Base-by-base conservation (phyloP, 495 filamentous ascomycete species). In the Trichoderma parareesei region DNA sequence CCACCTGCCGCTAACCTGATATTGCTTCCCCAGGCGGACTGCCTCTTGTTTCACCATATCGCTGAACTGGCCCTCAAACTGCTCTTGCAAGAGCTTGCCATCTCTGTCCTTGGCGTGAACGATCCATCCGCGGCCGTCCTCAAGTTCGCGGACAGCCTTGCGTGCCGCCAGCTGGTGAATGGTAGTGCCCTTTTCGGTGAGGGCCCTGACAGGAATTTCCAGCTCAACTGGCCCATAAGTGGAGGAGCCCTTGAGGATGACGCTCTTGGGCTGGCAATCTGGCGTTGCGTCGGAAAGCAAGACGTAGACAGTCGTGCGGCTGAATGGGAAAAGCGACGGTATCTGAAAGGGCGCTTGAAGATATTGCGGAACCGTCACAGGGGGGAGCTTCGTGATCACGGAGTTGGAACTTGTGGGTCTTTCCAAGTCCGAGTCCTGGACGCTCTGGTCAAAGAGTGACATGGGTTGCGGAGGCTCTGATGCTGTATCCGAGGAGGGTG, bases 111-210 rank as follows among this genome's bases (percentile, higher is more conserved):
- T 80, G 20, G 80, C 80, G 33, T 83, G 75, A 60, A 73, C 71
- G 40, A 91, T 74, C 86, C 89, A 91, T 18, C 88, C 85, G 38
- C 85, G 79, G 4, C 79, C 82, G 70, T 89, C 85, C 71, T 91
- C 88, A 0, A 92, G 79, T 63, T 91, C 89, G 35, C 80, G 72
- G 18, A 88, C 75, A 1, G 86, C 85, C 70, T 88, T 89, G 61
- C 82, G 82, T 0, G 87, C 87, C 1, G 87, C 87, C 2, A 91
- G 81, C 66, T 87, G 85, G 69, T 91, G 88, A 62, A 92, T 83
- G 0, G 83, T 89, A 64, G 85, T 75, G 3, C 78, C 80, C 48
- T 74, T 74, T 3, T 73, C 71, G 0, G 77, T 67, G 0, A 86
- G 70, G 8, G 74, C 67, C 11, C 79, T 72, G n/a, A 90, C 77